Base-by-base conservation (phyloP, 2,329 filamentous ascomycete genomes). In the Ramularia collo-cygni region DNA sequence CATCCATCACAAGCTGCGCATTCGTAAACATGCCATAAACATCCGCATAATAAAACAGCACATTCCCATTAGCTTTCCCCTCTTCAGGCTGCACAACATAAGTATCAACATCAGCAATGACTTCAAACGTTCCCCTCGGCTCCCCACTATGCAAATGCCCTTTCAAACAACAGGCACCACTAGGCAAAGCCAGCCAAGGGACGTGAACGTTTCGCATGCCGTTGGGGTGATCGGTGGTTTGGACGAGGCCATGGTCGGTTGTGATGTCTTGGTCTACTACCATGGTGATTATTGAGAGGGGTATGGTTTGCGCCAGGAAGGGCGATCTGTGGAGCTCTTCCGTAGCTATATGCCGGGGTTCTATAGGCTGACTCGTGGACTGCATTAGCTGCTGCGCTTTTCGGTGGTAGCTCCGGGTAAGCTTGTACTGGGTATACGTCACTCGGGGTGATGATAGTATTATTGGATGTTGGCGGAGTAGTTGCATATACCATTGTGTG, bases 11-110 rank as follows among this genome's bases (percentile, higher is more conserved):
- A 17, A 52, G 35, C 17, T 50, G 43, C 21, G 43, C 44, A 30
- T 54, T 54, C 24, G 42, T 48, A 29, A 50, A 51, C 40, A 54
- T 42, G 27, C 47, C 51, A 37, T 40, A 54, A 13, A 51, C 47
- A 34, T 54, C 51, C 6, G 49, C 42, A 27, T 44, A 54, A 38
- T 50, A 52, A 10, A 54, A 39, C 15, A 54, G 12, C 6, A 52
- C 46, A 18, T 54, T 38, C 1, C 51, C 50, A 28, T 52, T 52
- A 8, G 37, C 38, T 27, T 44, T 50, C 7, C 35, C 33, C 9
- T 37, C 34, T 4, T 43, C 14, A 3, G 49, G 49, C 10, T 38
- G 7, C 8, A 38, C 38, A 18, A 54, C 39, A 37, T 54, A 54
- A 10, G 51, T 54, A 14, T 52, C 49, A 12, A 54, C 45, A 8